A percentile compares a stretch with the other conserved stretches of the same genome.
These are phyloP conservation scores for Chrysanthemum makinoi DNA, from an alignment of 129 eudicot species.

Conservation along the genomic window DNA sequence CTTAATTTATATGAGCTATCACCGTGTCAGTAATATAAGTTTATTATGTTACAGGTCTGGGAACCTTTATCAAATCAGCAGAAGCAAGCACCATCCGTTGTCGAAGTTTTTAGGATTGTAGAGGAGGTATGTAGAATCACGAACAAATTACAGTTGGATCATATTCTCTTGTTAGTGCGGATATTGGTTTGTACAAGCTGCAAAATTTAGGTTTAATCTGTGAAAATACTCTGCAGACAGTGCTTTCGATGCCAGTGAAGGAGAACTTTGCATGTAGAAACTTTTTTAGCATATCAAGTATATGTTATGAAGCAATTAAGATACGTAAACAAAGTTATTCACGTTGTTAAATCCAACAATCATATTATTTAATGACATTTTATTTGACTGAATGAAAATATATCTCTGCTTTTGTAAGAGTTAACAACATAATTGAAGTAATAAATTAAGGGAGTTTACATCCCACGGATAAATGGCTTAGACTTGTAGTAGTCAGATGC, in stretches of 20 bases:
- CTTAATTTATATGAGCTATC: slow-evolving; percentile 10
- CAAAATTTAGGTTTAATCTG: too few species aligned
- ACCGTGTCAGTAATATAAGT: not conserved
- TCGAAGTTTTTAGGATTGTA: slow-evolving; percentile 86
- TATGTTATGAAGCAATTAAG: too few species aligned
- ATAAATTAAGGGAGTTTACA: too few species aligned
- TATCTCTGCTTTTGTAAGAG: not conserved
- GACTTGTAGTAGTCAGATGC: too few species aligned
- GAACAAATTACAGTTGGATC: not conserved
- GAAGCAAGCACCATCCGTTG: slow-evolving; percentile 84
- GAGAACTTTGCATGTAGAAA: too few species aligned
- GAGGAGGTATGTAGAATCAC: slow-evolving; percentile 62
- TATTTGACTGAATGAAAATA: not conserved
- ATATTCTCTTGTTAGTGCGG: not conserved
- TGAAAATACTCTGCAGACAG: too few species aligned
- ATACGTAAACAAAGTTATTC: too few species aligned
- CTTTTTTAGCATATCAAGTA: too few species aligned
- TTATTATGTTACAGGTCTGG: slow-evolving; percentile 47
- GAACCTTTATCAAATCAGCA: slow-evolving; percentile 88
- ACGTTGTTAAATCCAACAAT: not conserved
- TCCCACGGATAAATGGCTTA: too few species aligned
- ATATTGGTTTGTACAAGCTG: too few species aligned
- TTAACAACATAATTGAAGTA: too few species aligned
- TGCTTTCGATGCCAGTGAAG: too few species aligned
- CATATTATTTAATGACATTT: not conserved